Evolutionary conservation across 2,329 filamentous ascomycete species (phyloP), one percentile per base, ranked within the genome.

Genomic region (Hypoxylon sp.): DNA sequence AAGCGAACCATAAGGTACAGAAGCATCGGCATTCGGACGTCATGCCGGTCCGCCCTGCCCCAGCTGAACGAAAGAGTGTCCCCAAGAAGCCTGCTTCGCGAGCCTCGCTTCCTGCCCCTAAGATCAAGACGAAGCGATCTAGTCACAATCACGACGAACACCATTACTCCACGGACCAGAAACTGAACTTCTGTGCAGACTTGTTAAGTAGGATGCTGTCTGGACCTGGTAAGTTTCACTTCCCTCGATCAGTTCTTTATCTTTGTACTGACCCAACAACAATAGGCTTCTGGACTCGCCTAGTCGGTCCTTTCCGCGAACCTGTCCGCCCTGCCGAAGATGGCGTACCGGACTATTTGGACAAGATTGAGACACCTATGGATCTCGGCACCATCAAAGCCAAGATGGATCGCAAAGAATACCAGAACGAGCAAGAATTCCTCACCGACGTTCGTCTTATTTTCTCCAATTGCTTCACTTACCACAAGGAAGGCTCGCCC

Each of bases 251-350:
- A 13, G 9, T 19, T 12, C 11, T 20, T 4, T 13, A 7, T 20
- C 36, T 11, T 19, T 5, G 41, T 37, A 38, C 32, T 27, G 51
- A 52, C 8, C 16, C 16, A 41, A n/a, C 23, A 37, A 3, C 5
- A 3, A 17, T 27, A 84, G 82, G 83, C 5, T 86, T 83, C 66
- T 87, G 83, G 83, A 86, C 83, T 0, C 79, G 83, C n/a, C 74
- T 86, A 0, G 82, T 86, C 2, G 81, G 81, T 0, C 81, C 82
- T 0, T 86, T 87, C 67, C 78, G 77, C 32, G 77, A 85, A 16
- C 78, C 83, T 0, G 83, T 86, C 5, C 76, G 83, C 49, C 82
- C 83, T 0, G 63, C 70, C 2, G 72, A 75, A 26, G 81, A 86
- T 57, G 78, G 78, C 12, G 80, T 85, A 2, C 82, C 82, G 2